Conservation (phyloP, 352 stramenopile genomes). For the Pythium dissimile region DNA sequence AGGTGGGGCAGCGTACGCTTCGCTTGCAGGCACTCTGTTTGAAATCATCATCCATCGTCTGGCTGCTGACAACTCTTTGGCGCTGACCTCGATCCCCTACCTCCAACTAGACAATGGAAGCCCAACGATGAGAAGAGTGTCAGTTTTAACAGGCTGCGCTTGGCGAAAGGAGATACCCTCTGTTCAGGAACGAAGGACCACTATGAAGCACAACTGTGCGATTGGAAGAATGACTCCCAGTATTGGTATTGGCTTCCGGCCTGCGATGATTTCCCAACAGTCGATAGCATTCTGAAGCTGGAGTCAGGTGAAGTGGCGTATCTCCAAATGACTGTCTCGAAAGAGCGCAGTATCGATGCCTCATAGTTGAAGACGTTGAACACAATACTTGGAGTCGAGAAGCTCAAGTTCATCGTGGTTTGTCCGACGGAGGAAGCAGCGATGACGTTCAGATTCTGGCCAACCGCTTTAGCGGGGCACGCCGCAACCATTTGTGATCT, state of each 20-base stretch:
- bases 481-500: too few relatives aligned
- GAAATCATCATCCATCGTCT: constrained; percentile 3
- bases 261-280: constrained; percentile 21
- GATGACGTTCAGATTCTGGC: neutral
- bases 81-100: constrained; percentile 10
- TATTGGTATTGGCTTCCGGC: constrained; percentile 21
- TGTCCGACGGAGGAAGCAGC: neutral
- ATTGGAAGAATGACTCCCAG: constrained; percentile 7
- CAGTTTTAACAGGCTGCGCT: neutral
- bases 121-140: neutral
- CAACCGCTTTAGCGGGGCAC: too few relatives aligned
- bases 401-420: neutral
- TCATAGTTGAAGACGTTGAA: constrained; percentile 2
- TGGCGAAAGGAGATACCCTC: neutral
- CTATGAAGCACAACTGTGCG: constrained; percentile 1
- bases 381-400: neutral
- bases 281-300: constrained; percentile 24
- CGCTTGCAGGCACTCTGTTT: neutral
- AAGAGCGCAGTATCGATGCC: constrained; percentile 3
- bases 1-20: neutral
- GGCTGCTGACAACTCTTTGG: constrained; percentile 12
- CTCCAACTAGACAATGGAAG: too few relatives aligned
- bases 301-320: constrained; percentile 12
- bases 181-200: neutral
- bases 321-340: constrained; percentile 15